phyloP scores from a whole-genome alignment of 108 stramenopile species.

The Stephanodiscus triporus region DNA sequence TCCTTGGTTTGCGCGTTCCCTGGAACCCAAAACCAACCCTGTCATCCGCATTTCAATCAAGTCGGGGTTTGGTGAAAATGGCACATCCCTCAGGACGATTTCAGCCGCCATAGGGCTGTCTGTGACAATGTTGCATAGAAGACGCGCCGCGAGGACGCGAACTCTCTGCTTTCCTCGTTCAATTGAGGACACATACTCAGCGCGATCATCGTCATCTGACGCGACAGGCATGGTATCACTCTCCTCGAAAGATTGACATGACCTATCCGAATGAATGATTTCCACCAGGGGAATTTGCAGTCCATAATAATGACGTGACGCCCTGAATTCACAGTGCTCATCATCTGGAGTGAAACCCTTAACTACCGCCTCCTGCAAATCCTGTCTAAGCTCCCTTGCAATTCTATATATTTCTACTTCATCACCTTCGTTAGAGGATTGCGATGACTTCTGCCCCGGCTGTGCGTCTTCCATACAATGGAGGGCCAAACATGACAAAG shows the following conservation, averaged over 20 bases:
- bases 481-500: constrained; percentile 26
- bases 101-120: constrained; percentile 53
- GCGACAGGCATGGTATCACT: neutral
- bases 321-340: neutral
- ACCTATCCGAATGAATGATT: constrained; percentile 19
- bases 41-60: constrained; percentile 41
- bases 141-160: constrained; percentile 53
- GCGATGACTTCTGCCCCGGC: neutral
- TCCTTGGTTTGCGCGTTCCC: neutral
- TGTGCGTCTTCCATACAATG: neutral
- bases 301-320: constrained; percentile 13
- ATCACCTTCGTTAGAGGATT: constrained; percentile 7
- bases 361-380: constrained; percentile 39
- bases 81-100: constrained; percentile 42
- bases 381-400: constrained; percentile 25
- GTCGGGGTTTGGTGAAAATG: constrained; percentile 54
- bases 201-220: neutral
- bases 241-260: neutral
- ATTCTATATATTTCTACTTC: constrained; percentile 32
- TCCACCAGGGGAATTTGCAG: constrained; percentile 35
- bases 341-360: neutral
- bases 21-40: constrained; percentile 11
- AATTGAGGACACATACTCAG: constrained; percentile 3
- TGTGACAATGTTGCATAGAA: constrained; percentile 79
- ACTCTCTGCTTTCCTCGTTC: constrained; percentile 22